Base-by-base conservation (phyloP, 108 stramenopile species). In the Skeletonema tropicum region DNA sequence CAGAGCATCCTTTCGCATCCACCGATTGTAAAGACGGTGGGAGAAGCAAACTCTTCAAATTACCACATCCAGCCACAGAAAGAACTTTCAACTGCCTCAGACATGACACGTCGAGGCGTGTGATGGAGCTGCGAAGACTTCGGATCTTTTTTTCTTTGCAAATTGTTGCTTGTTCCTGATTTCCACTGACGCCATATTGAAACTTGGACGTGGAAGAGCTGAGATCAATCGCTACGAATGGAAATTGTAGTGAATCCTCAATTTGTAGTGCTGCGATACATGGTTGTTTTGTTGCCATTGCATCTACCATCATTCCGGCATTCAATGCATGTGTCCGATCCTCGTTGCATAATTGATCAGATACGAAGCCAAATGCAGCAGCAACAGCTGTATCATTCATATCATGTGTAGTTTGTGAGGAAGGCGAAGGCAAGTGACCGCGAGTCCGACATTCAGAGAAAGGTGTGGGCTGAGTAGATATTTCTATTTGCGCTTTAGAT, bases 71-170 rank as follows among this genome's bases (percentile, higher is more conserved):
- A 23, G 21, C 23, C 10, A 55, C 52, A 21, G 52, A 25, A 0
- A 55, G 19, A 25, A 55, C n/a, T 9, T 23, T 21, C 10, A 55
- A 55, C 15, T 55, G 52, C 23, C 7, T 55, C 7, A 55, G 52
- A 55, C 52, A 55, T 23, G 52, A 55, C 23, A 55, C 23, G 52
- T 55, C 52, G 25, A 55, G 19, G 23, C 21, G 52, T 23, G 5
- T 55, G n/a, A 55, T 55, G 7, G 52, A 23, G 10, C 23, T 55
- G 52, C 52, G 19, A 9, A 55, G 52, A 55, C 23, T 55, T 19
- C 52, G 52, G 52, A 55, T 10, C 19, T 55, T 55, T 25, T 25
- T 55, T 23, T 55, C 52, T 55, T 55, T 55, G 52, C 23, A 55
- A 25, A 55, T 55, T 23, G 21, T 55, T 23, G 21, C 17, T 25